phyloP scores from a whole-genome alignment of 2,329 filamentous ascomycete genomes.

The Bipolaris cookei region DNA sequence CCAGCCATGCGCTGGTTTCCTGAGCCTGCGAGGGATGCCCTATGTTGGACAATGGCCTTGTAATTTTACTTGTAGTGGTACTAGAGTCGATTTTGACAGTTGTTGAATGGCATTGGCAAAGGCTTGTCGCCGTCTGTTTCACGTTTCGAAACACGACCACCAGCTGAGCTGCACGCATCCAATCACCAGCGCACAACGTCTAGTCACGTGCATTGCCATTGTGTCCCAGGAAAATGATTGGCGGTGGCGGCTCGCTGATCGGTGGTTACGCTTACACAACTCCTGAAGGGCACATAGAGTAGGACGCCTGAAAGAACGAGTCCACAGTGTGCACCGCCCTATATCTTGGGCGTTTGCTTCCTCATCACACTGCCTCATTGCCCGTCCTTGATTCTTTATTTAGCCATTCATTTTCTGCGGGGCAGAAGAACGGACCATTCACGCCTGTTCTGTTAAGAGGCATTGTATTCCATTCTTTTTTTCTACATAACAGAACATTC shows the following conservation, averaged over 20 bases:
- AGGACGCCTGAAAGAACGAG: conserved; percentile 11
- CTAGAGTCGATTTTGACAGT: conserved; percentile 6
- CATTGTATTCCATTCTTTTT: background rate
- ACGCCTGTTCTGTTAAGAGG: conserved; percentile 14
- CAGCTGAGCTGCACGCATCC: conserved; percentile 12
- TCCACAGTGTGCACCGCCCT: conserved; percentile 5
- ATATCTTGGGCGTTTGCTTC: conserved; percentile 19
- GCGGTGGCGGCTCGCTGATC: conserved; percentile 7
- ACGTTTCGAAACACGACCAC: conserved; percentile 33
- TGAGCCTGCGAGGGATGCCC: background rate
- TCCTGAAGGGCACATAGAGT: conserved; percentile 4
- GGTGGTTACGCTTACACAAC: background rate
- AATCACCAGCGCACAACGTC: conserved; percentile 21
- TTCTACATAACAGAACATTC: background rate
- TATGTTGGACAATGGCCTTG: background rate
- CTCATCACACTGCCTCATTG: conserved; percentile 22
- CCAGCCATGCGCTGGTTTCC: background rate
- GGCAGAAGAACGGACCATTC: conserved; percentile 19
- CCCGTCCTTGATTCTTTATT: conserved; percentile 16
- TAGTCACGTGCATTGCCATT: conserved; percentile 18
- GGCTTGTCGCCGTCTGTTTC: conserved; percentile 31
- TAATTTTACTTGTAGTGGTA: conserved; percentile 2
- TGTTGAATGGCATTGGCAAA: conserved; percentile 25
- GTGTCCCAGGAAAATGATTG: conserved; percentile 19
- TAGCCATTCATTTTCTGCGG: conserved; percentile 21